phyloP scores from a whole-genome alignment of 768 basidiomycete species.

The Lenzites betulinus region DNA sequence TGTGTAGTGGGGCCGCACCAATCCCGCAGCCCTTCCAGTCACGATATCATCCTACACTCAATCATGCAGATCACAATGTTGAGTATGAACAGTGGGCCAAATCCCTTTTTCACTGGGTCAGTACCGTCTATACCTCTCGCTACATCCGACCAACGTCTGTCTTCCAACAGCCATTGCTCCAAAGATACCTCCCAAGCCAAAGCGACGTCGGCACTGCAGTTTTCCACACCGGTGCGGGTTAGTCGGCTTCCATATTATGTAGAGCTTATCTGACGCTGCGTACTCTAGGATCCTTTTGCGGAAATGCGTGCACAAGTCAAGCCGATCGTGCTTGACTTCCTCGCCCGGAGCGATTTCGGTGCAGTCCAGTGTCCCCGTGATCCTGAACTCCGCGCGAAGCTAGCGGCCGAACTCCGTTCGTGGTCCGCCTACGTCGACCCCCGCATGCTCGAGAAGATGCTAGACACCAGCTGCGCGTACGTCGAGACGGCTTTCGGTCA shows the following conservation, averaged over 20 bases:
- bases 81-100: too few relatives aligned
- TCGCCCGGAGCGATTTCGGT: neutral
- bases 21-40: too few relatives aligned
- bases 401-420: neutral
- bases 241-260: neutral
- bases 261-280: too few relatives aligned
- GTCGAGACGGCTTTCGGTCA: slow-evolving; percentile 21
- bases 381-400: neutral
- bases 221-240: neutral
- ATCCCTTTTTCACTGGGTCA: too few relatives aligned
- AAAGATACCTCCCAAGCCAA: too few relatives aligned
- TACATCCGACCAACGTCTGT: too few relatives aligned
- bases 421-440: slow-evolving; percentile 7
- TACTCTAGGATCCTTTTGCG: neutral
- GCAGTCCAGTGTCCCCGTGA: neutral
- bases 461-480: slow-evolving; percentile 19
- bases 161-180: too few relatives aligned
- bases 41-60: too few relatives aligned
- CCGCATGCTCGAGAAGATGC: slow-evolving; percentile 9
- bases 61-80: too few relatives aligned
- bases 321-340: slow-evolving; percentile 4
- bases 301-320: neutral
- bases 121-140: too few relatives aligned
- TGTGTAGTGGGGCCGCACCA: too few relatives aligned
- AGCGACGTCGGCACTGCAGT: too few relatives aligned